Percentiles rank a stretch among this genome's conserved stretches.
Conservation (phyloP, 352 stramenopile species). For the Globisporangium iwayamae region DNA sequence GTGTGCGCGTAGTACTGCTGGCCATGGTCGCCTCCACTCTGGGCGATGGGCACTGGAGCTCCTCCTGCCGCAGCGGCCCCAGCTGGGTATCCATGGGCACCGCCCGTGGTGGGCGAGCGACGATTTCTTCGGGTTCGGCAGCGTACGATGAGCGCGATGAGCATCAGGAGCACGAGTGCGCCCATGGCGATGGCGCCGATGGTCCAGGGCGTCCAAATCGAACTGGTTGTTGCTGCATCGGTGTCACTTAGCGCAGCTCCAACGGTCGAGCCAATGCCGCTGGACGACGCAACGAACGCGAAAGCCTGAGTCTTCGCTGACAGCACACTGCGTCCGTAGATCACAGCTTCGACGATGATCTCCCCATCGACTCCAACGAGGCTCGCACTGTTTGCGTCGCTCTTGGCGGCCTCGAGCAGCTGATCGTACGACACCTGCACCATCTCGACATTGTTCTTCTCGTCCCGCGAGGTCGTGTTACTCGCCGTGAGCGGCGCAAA, state of each 20-base stretch:
- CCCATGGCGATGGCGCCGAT: constrained; percentile 42
- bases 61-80: neutral
- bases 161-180: constrained; percentile 46
- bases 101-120: constrained; percentile 5
- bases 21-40: neutral
- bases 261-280: constrained; percentile 54
- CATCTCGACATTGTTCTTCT: constrained; percentile 86
- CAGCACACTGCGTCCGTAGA: constrained; percentile 65
- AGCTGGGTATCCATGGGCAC: constrained; percentile 11
- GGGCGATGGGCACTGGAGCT: neutral
- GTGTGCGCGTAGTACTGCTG: constrained; percentile 20
- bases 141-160: constrained; percentile 34
- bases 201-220: constrained; percentile 59
- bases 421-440: constrained; percentile 70
- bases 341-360: constrained; percentile 68
- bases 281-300: constrained; percentile 79
- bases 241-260: constrained; percentile 12
- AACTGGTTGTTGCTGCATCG: constrained; percentile 8
- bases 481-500: constrained; percentile 63
- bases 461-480: constrained; percentile 43
- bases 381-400: constrained; percentile 18
- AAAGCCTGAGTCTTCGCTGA: constrained; percentile 56
- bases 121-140: constrained; percentile 27
- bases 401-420: constrained; percentile 37
- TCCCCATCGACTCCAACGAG: constrained; percentile 33